Conservation (phyloP, 2,329 filamentous ascomycete genomes). For the Xylaria sp. region DNA sequence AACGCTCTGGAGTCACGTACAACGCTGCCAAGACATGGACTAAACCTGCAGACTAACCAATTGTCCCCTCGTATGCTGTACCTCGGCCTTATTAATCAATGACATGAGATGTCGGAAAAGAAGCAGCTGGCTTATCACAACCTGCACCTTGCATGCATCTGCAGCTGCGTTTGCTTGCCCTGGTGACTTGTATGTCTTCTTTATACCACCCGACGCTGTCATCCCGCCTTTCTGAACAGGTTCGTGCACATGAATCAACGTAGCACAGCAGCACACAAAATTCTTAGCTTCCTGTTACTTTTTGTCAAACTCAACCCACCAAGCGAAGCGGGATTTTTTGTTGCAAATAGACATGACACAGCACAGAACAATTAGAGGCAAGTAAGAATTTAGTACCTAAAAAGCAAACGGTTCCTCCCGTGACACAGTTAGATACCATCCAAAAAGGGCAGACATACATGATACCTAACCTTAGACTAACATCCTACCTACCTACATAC, state of each 20-base stretch:
- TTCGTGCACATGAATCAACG: neutral
- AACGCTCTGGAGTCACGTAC: neutral
- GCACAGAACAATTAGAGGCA: neutral
- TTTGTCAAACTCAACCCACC: neutral
- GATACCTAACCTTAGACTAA: no score
- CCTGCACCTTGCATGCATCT: slow-evolving; percentile 21
- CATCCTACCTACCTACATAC: no score
- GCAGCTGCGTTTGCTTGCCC: slow-evolving; percentile 18
- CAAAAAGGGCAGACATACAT: no score
- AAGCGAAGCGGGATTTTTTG: neutral
- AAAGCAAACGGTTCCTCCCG: neutral
- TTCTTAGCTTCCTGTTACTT: neutral
- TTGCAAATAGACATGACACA: neutral
- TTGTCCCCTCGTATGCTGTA: neutral
- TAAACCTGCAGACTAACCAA: no score
- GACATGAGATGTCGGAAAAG: slow-evolving; percentile 1
- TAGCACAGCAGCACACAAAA: neutral
- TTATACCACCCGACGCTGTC: neutral
- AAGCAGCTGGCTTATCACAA: slow-evolving; percentile 9
- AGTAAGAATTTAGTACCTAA: neutral
- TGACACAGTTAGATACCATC: neutral
- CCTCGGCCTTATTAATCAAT: slow-evolving; percentile 7
- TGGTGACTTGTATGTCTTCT: slow-evolving; percentile 7
- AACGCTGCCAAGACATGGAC: neutral
- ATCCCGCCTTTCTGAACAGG: neutral